These are phyloP conservation scores for Gastrolobium villosum DNA, from an alignment of 306 rosid species.

Conservation along the genomic window DNA sequence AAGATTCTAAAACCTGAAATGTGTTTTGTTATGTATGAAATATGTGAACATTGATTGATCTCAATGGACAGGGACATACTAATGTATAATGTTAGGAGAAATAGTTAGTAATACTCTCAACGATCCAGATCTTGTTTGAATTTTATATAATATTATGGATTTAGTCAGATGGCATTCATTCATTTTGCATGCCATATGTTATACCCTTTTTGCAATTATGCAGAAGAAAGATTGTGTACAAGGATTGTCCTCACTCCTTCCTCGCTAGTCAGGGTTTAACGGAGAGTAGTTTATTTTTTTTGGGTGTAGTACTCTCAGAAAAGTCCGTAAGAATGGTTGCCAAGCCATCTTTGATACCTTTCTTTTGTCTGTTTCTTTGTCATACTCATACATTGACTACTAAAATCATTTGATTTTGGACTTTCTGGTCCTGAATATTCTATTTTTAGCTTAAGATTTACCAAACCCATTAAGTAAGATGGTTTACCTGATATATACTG, in stretches of 20 bases:
- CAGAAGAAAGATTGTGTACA: too few species aligned
- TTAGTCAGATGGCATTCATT: neutral
- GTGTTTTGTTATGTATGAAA: conserved; percentile 2
- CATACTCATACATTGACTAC: neutral
- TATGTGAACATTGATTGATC: conserved; percentile 31
- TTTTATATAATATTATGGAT: conserved; percentile 18
- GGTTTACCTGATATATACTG: conserved; percentile 45
- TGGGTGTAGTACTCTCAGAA: neutral
- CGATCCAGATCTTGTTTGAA: conserved; percentile 33
- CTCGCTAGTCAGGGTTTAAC: too few species aligned
- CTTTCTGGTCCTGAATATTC: neutral
- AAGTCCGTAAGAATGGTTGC: neutral
- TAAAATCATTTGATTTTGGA: conserved; percentile 19
- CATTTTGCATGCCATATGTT: neutral
- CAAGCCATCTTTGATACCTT: conserved; percentile 23
- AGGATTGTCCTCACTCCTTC: too few species aligned
- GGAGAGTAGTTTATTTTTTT: too few species aligned
- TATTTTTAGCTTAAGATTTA: neutral
- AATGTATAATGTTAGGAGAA: conserved; percentile 20
- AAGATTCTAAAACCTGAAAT: neutral
- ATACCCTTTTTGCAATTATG: too few species aligned
- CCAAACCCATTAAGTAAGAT: conserved; percentile 7
- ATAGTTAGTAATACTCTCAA: neutral
- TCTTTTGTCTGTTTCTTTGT: neutral
- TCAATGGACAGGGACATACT: conserved; percentile 22